Conservation (phyloP, 2,329 filamentous ascomycete species). For the Ophiostoma piceae region DNA sequence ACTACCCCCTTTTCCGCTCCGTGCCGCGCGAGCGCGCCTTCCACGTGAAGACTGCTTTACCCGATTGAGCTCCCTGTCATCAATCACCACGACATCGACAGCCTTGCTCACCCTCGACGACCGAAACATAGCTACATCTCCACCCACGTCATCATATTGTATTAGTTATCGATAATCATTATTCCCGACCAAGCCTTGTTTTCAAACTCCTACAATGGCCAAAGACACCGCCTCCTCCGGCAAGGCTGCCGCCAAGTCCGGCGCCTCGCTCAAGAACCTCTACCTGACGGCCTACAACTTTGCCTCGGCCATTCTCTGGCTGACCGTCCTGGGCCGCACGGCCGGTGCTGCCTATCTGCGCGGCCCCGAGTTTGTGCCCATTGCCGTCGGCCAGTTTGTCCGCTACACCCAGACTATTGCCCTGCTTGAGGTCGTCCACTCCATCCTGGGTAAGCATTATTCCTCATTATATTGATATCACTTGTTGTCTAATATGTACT, state of each 20-base stretch:
- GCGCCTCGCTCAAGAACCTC: slow-evolving; percentile 44
- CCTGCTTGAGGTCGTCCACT: slow-evolving; percentile 76
- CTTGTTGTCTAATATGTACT: too few relatives aligned
- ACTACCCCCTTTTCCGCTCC: not conserved
- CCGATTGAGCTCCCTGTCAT: slow-evolving; percentile 1
- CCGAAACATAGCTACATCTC: not conserved
- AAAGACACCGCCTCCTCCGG: slow-evolving; percentile 1
- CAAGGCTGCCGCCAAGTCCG: slow-evolving; percentile 34
- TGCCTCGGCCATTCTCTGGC: slow-evolving; percentile 71
- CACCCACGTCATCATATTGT: not conserved
- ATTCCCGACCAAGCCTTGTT: not conserved
- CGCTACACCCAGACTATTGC: slow-evolving; percentile 82
- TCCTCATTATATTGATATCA: too few relatives aligned
- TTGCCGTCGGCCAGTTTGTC: slow-evolving; percentile 59
- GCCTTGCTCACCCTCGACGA: not conserved
- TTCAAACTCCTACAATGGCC: not conserved
- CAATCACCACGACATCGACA: not conserved
- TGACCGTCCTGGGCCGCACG: slow-evolving; percentile 66
- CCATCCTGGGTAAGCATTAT: slow-evolving; percentile 59
- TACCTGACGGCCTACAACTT: slow-evolving; percentile 88
- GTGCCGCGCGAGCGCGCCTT: not conserved
- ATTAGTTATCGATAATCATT: not conserved
- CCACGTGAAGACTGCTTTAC: slow-evolving; percentile 1
- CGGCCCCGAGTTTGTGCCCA: slow-evolving; percentile 57
- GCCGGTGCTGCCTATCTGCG: slow-evolving; percentile 47